phyloP scores from a whole-genome alignment of 495 filamentous ascomycete genomes.

The Barbatosphaeria neglecta region DNA sequence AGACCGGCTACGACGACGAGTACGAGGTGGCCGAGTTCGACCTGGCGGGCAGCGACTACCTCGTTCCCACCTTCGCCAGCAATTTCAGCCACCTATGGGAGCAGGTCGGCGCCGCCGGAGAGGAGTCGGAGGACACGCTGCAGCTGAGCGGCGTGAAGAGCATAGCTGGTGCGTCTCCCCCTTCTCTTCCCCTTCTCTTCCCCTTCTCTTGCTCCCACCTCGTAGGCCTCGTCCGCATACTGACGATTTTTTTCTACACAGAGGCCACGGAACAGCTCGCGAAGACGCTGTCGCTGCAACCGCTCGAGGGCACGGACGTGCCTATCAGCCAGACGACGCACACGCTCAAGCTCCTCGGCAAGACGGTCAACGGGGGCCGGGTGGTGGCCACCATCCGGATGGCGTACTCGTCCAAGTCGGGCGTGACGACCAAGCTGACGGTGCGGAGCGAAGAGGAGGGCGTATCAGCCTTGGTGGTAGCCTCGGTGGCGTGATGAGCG shows the following conservation, averaged over 20 bases:
- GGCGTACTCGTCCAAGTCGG: conserved; percentile 84
- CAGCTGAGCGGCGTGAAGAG: conserved; percentile 83
- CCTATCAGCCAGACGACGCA: conserved; percentile 80
- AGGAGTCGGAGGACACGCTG: conserved; percentile 84
- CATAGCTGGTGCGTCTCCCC: conserved; percentile 78
- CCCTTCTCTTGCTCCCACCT: neutral
- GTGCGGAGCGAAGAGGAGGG: conserved; percentile 87
- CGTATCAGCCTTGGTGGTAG: conserved; percentile 73
- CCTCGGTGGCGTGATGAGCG: conserved; percentile 61
- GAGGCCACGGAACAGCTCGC: conserved; percentile 90
- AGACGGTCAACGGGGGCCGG: conserved; percentile 82
- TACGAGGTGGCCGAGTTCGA: conserved; percentile 96
- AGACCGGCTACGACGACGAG: conserved; percentile 88
- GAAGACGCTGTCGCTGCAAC: conserved; percentile 78
- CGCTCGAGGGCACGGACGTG: conserved; percentile 86
- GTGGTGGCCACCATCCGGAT: conserved; percentile 83
- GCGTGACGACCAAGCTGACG: conserved; percentile 88
- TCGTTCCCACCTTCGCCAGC: conserved; percentile 83
- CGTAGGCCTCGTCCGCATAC: conserved; percentile 3
- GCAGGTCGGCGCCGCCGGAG: conserved; percentile 75
- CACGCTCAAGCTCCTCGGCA: conserved; percentile 89
- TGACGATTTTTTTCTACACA: conserved; percentile 33
- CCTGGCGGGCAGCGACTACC: conserved; percentile 81
- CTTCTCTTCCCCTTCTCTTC: too few relatives aligned
- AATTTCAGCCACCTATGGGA: conserved; percentile 98